Percentiles rank a stretch among this genome's conserved stretches.
Evolutionary conservation across 2,329 filamentous ascomycete species (phyloP).

Genomic region (Fusarium caatingaense): DNA sequence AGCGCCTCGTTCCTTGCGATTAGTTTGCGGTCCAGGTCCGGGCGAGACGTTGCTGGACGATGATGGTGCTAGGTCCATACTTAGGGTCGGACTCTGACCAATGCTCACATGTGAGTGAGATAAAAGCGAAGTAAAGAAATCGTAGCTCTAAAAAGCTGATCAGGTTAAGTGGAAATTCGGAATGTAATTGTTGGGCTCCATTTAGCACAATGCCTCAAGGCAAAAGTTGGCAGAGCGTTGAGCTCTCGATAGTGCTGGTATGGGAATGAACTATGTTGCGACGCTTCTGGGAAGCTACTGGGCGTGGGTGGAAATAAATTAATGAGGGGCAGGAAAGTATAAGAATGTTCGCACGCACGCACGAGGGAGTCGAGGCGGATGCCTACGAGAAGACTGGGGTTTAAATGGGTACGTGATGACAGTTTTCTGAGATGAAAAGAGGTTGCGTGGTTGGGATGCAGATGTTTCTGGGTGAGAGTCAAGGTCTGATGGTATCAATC

Average conservation of each 20-base stretch:
- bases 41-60: constrained; percentile 50
- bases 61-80: constrained; percentile 44
- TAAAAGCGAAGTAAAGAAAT: constrained; percentile 11
- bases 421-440: constrained; percentile 30
- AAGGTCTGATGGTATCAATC: constrained; percentile 13
- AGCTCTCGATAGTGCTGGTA: constrained; percentile 18
- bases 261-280: constrained; percentile 23
- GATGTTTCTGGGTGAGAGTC: background rate
- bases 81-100: constrained; percentile 30
- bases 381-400: constrained; percentile 28
- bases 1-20: constrained; percentile 54
- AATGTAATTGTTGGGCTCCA: constrained; percentile 36
- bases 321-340: constrained; percentile 34
- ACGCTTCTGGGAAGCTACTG: constrained; percentile 27
- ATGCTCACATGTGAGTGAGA: constrained; percentile 38
- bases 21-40: constrained; percentile 48
- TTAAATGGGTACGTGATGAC: constrained; percentile 37
- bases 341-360: constrained; percentile 19
- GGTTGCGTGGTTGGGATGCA: constrained; percentile 18
- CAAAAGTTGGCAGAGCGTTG: constrained; percentile 25
- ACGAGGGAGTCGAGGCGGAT: constrained; percentile 32
- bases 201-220: constrained; percentile 31
- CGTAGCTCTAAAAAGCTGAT: constrained; percentile 44
- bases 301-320: constrained; percentile 35
- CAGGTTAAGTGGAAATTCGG: constrained; percentile 32